Base-by-base conservation (phyloP, 257 asterid genomes). In the Ilex asprella region DNA sequence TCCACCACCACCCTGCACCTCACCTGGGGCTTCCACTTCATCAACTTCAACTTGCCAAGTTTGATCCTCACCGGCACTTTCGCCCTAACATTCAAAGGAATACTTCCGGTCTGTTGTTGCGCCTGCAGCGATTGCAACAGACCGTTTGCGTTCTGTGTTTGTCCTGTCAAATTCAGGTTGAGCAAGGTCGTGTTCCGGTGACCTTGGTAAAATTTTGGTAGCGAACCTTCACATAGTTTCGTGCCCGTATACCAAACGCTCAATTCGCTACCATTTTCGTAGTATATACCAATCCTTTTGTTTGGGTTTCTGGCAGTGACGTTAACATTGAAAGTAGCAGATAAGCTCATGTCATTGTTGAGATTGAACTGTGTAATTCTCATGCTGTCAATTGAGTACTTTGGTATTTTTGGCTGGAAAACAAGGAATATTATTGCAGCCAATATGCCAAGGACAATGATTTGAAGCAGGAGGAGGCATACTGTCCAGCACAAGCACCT, bases 151-250 rank as follows among this genome's bases (percentile, higher is more conserved):
- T 93, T 81, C 58, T 31, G 62, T 10, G 90, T 85, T 58, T 85
- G 88, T 31, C 99, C 99, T 13, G 82, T 64, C 75, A 93, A 78
- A 3, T 5, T 39, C 31, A 93, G 61, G 73, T 75, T 73, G 32
- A 93, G 78, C 64, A 64, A 12, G 3, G 97, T 93, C 30, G 96
- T 84, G 78, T 89, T 89, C 44, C 88, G 81, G 80, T 93, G 99
- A 21, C 97, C 99, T 70, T 93, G 99, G 67, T 89, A 93, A 16
- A 93, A 93, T 72, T 61, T 78, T 0, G 97, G 97, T 76, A 93
- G 58, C 6, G 95, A 79, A 3, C 99, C 99, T 66, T 87, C 87
- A 35, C 96, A 80, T 0, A 93, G 90, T 14, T 75, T 64, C 0
- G 78, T 79, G 15, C 87, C 94, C 2, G 75, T 66, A 30, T 80